phyloP scores from a whole-genome alignment of 2,329 filamentous ascomycete genomes.

The Clonostachys byssicola region DNA sequence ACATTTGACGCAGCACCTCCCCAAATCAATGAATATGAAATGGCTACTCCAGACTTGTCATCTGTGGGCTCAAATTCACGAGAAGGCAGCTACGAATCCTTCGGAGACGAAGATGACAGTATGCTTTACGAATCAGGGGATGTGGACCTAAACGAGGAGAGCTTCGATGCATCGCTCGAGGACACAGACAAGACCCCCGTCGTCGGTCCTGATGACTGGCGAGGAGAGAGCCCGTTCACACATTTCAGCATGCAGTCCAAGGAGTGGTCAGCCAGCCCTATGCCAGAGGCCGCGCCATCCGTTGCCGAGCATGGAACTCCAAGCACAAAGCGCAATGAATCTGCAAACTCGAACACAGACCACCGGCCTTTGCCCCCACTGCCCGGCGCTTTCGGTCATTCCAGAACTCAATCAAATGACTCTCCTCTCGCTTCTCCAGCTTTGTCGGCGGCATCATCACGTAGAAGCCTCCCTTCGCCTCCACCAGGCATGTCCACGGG shows the following conservation, averaged over 20 bases:
- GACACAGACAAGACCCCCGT: conserved; percentile 97
- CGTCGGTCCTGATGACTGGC: conserved; percentile 96
- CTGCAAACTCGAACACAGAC: conserved; percentile 73
- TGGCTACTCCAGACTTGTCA: conserved; percentile 95
- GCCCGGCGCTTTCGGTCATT: conserved; percentile 50
- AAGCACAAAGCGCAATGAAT: conserved; percentile 63
- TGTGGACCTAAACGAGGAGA: conserved; percentile 61
- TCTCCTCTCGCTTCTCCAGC: conserved; percentile 55
- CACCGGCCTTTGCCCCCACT: conserved; percentile 83
- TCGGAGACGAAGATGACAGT: conserved; percentile 68
- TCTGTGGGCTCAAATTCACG: conserved; percentile 86
- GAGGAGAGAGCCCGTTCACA: conserved; percentile 57
- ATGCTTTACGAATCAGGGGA: conserved; percentile 48
- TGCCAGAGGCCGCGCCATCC: conserved; percentile 46
- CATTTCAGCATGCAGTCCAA: conserved; percentile 15
- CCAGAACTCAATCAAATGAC: conserved; percentile 31
- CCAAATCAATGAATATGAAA: conserved; percentile 95
- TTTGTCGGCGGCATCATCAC: conserved; percentile 69
- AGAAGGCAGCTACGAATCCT: conserved; percentile 88
- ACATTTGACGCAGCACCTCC: conserved; percentile 94
- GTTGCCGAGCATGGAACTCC: conserved; percentile 39
- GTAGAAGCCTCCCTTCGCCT: conserved; percentile 68
- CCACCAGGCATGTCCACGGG: conserved; percentile 61
- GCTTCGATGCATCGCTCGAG: conserved; percentile 92
- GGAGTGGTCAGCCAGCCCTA: conserved; percentile 64